Base-by-base conservation (phyloP, 371 early-diverging fungal species). In the Mortierella sp. region DNA sequence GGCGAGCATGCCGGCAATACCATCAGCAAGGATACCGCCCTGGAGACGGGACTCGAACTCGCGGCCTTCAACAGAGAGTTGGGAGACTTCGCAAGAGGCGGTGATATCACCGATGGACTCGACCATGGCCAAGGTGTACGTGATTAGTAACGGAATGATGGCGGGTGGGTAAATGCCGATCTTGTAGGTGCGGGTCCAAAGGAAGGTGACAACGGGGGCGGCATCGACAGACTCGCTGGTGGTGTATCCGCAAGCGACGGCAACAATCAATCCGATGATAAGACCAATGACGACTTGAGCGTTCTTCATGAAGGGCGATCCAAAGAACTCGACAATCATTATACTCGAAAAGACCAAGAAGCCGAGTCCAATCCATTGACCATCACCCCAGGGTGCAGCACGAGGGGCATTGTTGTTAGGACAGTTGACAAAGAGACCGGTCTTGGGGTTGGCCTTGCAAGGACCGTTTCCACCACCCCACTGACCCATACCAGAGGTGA, bases 101-200 rank as follows among this genome's bases (percentile, higher is more conserved):
- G 94, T 94, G 54, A 93, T 91, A 79, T 94, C 94, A n/a, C 93
- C 93, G 21, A 93, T 80, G n/a, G 89, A 87, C 76, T 93, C 93
- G 14, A 91, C 88, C 88, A 91, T 90, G 44, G 90, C 83, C 42
- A 68, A 38, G 68, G 68, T 68, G 42, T 90, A 91, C 0, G 91
- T 91, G 77, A 93, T 91, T 21, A 93, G 77, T 50, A 93, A 88
- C 4, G 94, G 94, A 65, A 94, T 93, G 28, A 94, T 81, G 3
- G 92, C 92, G 1, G 94, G 94, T n/a, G 91, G 91, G 75, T 94
- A 93, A 4, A 94, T 87, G 5, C 89, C 88, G 31, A 93, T 87
- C 21, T 89, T 90, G 83, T 92, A 94, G 0, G 94, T 93, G 47
- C 78, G 89, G 13, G 86, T 88, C 94, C 94, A 94, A 4, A 91